phyloP scores from a whole-genome alignment of 306 rosid species.

The Morella rubra region DNA sequence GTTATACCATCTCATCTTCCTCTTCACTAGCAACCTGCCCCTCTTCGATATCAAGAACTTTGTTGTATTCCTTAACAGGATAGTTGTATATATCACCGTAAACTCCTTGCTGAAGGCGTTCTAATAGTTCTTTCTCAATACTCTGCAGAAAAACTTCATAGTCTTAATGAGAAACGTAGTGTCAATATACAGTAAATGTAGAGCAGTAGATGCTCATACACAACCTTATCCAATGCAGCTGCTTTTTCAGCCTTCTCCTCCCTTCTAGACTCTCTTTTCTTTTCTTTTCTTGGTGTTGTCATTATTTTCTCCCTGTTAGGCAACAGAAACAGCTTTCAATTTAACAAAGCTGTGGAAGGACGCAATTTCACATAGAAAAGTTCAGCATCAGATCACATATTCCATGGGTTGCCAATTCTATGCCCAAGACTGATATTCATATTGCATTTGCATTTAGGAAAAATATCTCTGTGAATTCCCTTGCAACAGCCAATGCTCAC shows the following conservation, averaged over 20 bases:
- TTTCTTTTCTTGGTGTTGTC: conserved; percentile 82
- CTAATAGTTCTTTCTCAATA: conserved; percentile 70
- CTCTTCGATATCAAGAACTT: conserved; percentile 51
- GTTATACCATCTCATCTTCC: conserved; percentile 61
- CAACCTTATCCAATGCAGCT: conserved; percentile 70
- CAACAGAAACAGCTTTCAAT: conserved; percentile 5
- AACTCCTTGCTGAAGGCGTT: conserved; percentile 63
- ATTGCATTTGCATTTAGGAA: background rate
- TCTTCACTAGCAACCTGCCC: conserved; percentile 37
- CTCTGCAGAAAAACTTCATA: conserved; percentile 44
- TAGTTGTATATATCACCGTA: conserved; percentile 67
- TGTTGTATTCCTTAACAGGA: conserved; percentile 47
- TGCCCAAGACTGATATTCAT: background rate
- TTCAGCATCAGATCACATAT: background rate
- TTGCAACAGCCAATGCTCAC: background rate
- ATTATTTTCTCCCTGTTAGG: conserved; percentile 78
- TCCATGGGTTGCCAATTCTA: background rate
- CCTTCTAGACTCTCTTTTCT: conserved; percentile 84
- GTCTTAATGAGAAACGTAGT: conserved; percentile 19
- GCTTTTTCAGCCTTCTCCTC: conserved; percentile 81
- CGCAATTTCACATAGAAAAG: background rate
- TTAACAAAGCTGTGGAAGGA: background rate
- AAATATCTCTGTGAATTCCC: background rate
- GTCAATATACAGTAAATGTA: conserved; percentile 7
- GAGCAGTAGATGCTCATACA: conserved; percentile 20